phyloP scores from a whole-genome alignment of 495 filamentous ascomycete species.

The Alectoria sarmentosa region DNA sequence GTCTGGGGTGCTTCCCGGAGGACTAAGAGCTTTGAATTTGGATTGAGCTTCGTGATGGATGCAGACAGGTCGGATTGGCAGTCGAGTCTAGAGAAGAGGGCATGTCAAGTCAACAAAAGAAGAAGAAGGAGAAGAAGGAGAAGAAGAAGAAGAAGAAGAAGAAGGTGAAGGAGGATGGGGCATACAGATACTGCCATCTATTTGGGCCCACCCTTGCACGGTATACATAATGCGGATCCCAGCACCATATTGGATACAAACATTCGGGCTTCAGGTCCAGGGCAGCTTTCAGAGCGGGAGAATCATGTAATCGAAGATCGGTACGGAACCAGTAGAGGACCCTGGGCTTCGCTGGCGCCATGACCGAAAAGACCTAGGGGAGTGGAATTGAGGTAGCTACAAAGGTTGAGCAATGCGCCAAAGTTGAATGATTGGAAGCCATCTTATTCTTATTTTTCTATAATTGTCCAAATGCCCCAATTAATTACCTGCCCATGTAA shows the following conservation, averaged over 20 bases:
- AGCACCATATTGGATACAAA: conserved; percentile 62
- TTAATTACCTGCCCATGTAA: neutral
- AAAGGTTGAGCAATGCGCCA: neutral
- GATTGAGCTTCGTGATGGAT: conserved; percentile 53
- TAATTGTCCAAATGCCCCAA: neutral
- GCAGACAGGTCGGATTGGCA: conserved; percentile 57
- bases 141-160: neutral
- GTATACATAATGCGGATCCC: conserved; percentile 71
- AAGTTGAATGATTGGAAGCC: neutral
- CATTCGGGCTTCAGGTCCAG: conserved; percentile 53
- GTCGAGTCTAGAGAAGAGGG: conserved; percentile 41
- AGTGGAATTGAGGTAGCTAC: neutral
- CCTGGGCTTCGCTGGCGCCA: conserved; percentile 37
- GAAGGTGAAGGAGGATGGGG: neutral
- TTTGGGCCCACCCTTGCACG: conserved; percentile 56
- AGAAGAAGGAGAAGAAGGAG: neutral
- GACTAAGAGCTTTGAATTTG: conserved; percentile 58
- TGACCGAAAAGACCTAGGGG: neutral
- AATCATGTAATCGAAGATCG: conserved; percentile 65
- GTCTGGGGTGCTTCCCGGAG: conserved; percentile 61
- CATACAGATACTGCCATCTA: conserved; percentile 56
- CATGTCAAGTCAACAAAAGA: neutral
- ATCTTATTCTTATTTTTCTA: no score
- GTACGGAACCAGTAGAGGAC: conserved; percentile 74
- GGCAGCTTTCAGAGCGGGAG: conserved; percentile 57